Evolutionary conservation across 2,329 filamentous ascomycete genomes (phyloP).

Genomic region (Botrytis tulipae): DNA sequence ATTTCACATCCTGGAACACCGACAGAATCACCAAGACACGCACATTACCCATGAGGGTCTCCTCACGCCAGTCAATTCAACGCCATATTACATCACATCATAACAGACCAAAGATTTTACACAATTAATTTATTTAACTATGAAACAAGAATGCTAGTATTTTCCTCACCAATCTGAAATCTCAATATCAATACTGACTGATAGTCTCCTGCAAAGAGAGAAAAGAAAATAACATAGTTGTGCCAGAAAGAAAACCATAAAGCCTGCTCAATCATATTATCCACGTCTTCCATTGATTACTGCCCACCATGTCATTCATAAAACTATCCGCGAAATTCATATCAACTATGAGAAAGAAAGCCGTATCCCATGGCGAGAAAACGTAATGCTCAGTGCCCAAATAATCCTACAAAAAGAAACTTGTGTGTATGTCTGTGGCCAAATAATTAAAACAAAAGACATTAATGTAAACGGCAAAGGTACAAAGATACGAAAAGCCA

Average conservation of each 20-base stretch:
- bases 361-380: neutral
- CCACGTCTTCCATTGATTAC: neutral
- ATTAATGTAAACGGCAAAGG: neutral
- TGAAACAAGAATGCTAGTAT: constrained; percentile 13
- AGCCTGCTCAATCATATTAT: neutral
- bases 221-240: neutral
- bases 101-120: neutral
- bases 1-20: neutral
- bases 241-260: neutral
- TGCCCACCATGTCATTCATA: neutral
- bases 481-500: constrained; percentile 8
- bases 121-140: constrained; percentile 7
- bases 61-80: neutral
- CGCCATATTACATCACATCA: neutral
- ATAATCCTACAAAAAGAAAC: constrained; percentile 18
- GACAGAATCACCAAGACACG: neutral
- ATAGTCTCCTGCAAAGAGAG: neutral
- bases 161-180: neutral
- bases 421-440: constrained; percentile 1
- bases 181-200: neutral
- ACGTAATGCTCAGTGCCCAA: constrained; percentile 9
- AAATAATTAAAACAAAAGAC: constrained; percentile 4
- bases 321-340: neutral
- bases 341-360: neutral
- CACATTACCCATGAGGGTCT: neutral